These are phyloP conservation scores for Paracoccidioides brasiliensis DNA, from an alignment of 2,329 filamentous ascomycete genomes.

Conservation along the genomic window DNA sequence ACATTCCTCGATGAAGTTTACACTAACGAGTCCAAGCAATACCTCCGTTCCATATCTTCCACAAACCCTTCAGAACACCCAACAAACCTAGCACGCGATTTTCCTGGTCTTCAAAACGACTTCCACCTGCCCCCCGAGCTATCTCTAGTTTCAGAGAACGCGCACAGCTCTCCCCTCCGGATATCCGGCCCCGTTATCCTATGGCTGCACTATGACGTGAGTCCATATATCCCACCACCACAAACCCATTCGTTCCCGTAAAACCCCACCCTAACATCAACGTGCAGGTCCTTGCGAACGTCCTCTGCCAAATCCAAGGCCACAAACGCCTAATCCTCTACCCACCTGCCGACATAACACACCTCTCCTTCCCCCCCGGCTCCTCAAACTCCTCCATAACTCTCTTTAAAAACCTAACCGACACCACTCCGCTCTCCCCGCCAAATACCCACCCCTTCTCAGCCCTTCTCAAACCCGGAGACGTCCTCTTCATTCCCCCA, in stretches of 20 bases:
- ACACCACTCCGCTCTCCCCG: slow-evolving; percentile 42
- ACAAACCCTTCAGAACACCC: slow-evolving; percentile 55
- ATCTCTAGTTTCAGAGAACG: slow-evolving; percentile 43
- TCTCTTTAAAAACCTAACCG: slow-evolving; percentile 43
- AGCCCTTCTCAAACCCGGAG: slow-evolving; percentile 53
- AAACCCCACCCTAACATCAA: slow-evolving; percentile 7
- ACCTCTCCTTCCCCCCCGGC: slow-evolving; percentile 59
- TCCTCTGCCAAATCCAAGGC: slow-evolving; percentile 67
- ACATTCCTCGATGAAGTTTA: slow-evolving; percentile 51
- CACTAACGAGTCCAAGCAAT: slow-evolving; percentile 51
- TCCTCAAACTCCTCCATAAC: slow-evolving; percentile 68
- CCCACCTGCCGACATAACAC: slow-evolving; percentile 59
- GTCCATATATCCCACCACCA: too few relatives aligned
- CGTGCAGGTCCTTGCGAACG: slow-evolving; percentile 64
- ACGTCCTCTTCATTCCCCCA: slow-evolving; percentile 67
- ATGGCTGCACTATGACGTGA: slow-evolving; percentile 80
- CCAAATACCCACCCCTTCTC: slow-evolving; percentile 54
- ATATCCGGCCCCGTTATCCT: slow-evolving; percentile 70
- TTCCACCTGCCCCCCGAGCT: slow-evolving; percentile 56
- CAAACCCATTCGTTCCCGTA: slow-evolving; percentile 1
- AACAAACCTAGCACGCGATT: slow-evolving; percentile 58
- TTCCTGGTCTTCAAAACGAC: slow-evolving; percentile 53
- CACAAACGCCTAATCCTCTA: slow-evolving; percentile 64
- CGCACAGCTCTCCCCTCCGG: slow-evolving; percentile 66
- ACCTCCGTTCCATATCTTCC: slow-evolving; percentile 64